Percentiles rank a stretch among this genome's conserved stretches.
Evolutionary conservation across 169 alveolate species (phyloP).

Genomic region (Plasmodium knowlesi): DNA sequence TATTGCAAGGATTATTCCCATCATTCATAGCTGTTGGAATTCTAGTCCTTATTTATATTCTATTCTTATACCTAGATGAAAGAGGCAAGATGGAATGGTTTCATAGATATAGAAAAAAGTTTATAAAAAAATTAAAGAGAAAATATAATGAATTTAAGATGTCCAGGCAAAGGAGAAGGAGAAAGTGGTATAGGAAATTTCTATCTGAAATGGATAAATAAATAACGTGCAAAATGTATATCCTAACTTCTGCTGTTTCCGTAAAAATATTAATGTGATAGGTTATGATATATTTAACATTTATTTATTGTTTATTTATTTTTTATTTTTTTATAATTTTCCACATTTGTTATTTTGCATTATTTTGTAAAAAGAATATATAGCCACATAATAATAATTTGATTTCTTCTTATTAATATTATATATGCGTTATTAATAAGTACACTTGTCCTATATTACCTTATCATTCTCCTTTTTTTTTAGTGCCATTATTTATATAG

Average conservation of each 20-base stretch:
- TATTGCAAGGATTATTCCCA: neutral
- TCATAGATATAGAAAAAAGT: neutral
- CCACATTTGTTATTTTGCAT: neutral
- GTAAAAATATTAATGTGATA: neutral
- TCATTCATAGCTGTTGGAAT: neutral
- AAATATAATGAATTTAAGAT: neutral
- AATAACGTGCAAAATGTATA: neutral
- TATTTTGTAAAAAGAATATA: neutral
- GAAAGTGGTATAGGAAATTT: neutral
- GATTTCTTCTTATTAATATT: neutral
- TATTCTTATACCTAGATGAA: constrained; percentile 3
- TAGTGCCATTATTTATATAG: neutral
- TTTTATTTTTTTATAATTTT: neutral
- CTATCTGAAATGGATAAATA: neutral
- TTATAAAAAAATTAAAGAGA: neutral
- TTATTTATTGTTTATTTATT: neutral
- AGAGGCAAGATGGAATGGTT: neutral
- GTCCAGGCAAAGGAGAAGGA: neutral
- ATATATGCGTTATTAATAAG: neutral
- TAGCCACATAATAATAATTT: neutral
- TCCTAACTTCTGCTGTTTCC: neutral
- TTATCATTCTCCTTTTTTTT: neutral
- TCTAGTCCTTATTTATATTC: neutral
- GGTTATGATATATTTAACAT: neutral
- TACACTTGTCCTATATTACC: neutral